Evolutionary conservation across 2,329 filamentous ascomycete genomes (phyloP).

Genomic region (Pleurostoma richardsiae): DNA sequence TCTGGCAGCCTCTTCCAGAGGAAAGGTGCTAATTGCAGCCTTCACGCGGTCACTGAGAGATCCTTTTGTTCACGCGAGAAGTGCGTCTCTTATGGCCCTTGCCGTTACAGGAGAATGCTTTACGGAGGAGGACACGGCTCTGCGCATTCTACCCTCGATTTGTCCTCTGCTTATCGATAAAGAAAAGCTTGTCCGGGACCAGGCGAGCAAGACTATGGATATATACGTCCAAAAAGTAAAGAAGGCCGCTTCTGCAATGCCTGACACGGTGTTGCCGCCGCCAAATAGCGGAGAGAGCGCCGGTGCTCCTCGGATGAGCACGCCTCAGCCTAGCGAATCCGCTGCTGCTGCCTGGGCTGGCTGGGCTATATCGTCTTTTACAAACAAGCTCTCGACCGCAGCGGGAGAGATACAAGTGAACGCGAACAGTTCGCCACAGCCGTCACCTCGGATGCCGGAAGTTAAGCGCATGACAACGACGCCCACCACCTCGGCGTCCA

Average conservation of each 20-base stretch:
- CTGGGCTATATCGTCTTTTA: constrained; percentile 98
- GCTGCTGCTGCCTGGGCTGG: constrained; percentile 76
- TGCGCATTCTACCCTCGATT: constrained; percentile 75
- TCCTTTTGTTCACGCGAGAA: constrained; percentile 90
- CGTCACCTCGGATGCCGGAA: constrained; percentile 35
- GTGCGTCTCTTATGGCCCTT: constrained; percentile 81
- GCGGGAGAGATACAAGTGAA: constrained; percentile 77
- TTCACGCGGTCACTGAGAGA: constrained; percentile 87
- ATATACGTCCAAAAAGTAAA: constrained; percentile 77
- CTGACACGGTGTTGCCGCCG: constrained; percentile 73
- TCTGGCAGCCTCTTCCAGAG: constrained; percentile 69
- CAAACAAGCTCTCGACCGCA: constrained; percentile 82
- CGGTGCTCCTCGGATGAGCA: constrained; percentile 69
- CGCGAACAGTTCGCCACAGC: constrained; percentile 35
- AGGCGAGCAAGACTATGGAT: constrained; percentile 85
- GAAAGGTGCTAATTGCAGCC: constrained; percentile 89
- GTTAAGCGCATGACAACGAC: constrained; percentile 24
- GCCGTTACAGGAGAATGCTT: constrained; percentile 83
- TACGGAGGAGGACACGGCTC: constrained; percentile 82
- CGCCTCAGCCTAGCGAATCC: constrained; percentile 57
- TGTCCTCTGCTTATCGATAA: constrained; percentile 87
- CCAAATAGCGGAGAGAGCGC: constrained; percentile 42
- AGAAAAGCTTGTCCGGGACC: constrained; percentile 89
- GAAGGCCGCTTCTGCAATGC: constrained; percentile 72
- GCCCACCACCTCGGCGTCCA: constrained; percentile 47